Base-by-base conservation (phyloP, 148 eudicot species). In the Silene uniflora region DNA sequence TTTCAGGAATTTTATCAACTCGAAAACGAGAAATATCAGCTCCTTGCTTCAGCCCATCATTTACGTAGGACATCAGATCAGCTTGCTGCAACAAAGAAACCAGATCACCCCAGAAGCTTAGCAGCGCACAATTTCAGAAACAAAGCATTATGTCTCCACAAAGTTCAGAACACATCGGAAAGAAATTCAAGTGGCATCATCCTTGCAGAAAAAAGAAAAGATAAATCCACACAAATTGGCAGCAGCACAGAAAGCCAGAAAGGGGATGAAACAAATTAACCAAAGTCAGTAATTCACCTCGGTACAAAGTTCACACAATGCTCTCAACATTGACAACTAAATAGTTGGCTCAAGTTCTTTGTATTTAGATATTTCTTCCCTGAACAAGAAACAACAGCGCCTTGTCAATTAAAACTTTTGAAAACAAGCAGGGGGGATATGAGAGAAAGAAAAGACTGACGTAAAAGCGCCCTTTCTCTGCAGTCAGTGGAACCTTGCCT, bases 271-370 rank as follows among this genome's bases (percentile, higher is more conserved):
- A 32, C 18, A 27, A 25, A 17, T n/a, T 32, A 46, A 7, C 12
- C 67, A 62, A 80, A 59, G 27, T 5, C 19, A 16, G 75, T 29
- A 11, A 56, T 22, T 72, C 84, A 95, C 98, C 81, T 81, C 85
- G 47, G 86, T 85, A 81, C 98, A 89, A 79, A 90, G 76, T 83
- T 95, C 98, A 83, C 98, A 95, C 67, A 95, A 85, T 47, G 97
- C 97, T 84, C 89, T 95, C 62, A 95, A 80, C 83, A 95, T 88
- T 71, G 73, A 69, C 55, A 95, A 83, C 66, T 97, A 96, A 61
- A 64, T 67, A 65, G 84, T 81, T 73, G 97, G 92, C 77, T 90
- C 93, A 80, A 95, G 93, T 79, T 89, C 83, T 78, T 88, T 90
- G 86, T 90, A 95, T 78, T 69, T 79, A 44, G 85, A 77, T 77